Evolutionary conservation across 2,329 filamentous ascomycete genomes (phyloP).

Genomic region (Trichoderma asperellum): DNA sequence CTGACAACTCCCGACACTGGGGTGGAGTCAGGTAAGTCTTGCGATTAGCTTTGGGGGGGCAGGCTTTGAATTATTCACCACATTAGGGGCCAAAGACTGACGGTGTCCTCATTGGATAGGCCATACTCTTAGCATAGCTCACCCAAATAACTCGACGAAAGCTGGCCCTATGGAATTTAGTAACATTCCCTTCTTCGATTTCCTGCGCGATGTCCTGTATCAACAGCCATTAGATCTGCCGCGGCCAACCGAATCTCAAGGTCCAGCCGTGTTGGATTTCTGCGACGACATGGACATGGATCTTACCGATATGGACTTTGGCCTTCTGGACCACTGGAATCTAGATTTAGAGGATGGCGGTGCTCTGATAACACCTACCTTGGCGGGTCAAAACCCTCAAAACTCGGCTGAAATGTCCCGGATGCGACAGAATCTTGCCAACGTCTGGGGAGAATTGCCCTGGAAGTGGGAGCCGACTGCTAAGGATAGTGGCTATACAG

Average conservation of each 20-base stretch:
- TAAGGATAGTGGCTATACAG: conserved; percentile 49
- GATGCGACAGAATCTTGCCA: conserved; percentile 53
- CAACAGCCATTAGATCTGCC: conserved; percentile 47
- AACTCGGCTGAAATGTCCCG: conserved; percentile 49
- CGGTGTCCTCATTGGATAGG: conserved; percentile 19
- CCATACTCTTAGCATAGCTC: conserved; percentile 22
- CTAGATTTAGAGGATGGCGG: conserved; percentile 38
- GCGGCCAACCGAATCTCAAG: conserved; percentile 47
- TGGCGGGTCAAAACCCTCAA: conserved; percentile 37
- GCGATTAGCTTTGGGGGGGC: neutral
- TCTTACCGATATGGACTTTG: conserved; percentile 57
- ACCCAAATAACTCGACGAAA: conserved; percentile 21
- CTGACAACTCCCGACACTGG: conserved; percentile 43
- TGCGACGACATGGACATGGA: conserved; percentile 55
- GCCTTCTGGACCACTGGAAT: conserved; percentile 55
- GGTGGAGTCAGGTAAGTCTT: conserved; percentile 37
- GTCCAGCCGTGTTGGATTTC: conserved; percentile 53
- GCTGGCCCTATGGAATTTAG: conserved; percentile 37
- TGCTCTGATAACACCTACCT: neutral
- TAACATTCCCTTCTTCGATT: conserved; percentile 53
- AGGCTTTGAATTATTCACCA: neutral
- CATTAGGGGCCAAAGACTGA: conserved; percentile 10
- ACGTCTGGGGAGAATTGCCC: conserved; percentile 55
- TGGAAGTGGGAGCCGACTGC: conserved; percentile 55
- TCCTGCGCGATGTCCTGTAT: conserved; percentile 56